phyloP scores from a whole-genome alignment of 2,329 filamentous ascomycete species.

The Eutypella sp. region DNA sequence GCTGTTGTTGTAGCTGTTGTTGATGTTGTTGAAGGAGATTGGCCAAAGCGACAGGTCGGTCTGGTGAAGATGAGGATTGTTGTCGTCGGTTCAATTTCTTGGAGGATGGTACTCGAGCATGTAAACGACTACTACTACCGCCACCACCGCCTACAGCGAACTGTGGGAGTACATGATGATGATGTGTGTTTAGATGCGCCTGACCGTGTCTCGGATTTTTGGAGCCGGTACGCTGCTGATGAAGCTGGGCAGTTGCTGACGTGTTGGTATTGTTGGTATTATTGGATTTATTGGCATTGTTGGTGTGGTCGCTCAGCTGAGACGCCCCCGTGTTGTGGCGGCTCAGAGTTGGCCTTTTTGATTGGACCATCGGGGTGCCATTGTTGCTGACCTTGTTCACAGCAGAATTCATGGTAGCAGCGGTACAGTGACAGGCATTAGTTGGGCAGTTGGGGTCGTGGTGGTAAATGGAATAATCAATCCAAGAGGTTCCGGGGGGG shows the following conservation, averaged over 20 bases:
- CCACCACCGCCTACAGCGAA: not conserved
- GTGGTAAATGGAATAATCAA: too few species aligned
- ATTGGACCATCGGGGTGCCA: not conserved
- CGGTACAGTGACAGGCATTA: too few species aligned
- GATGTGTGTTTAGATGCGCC: not conserved
- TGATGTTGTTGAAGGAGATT: conserved; percentile 8
- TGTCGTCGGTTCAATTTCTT: conserved; percentile 37
- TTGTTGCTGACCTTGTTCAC: not conserved
- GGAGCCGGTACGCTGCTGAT: not conserved
- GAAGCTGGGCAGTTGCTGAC: not conserved
- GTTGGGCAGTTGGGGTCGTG: too few species aligned
- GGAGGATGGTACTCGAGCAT: conserved; percentile 47
- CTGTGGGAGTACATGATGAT: not conserved
- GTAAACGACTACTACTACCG: conserved; percentile 31
- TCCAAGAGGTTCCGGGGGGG: too few species aligned
- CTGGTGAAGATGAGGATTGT: conserved; percentile 38
- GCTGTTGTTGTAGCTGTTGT: too few species aligned
- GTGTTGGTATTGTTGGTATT: too few species aligned
- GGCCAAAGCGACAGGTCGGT: conserved; percentile 27
- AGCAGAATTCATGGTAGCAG: not conserved
- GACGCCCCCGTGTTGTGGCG: not conserved
- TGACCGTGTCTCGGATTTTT: not conserved
- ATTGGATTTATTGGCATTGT: not conserved
- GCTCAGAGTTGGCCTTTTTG: not conserved
- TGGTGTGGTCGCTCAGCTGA: not conserved